phyloP scores from a whole-genome alignment of 768 basidiomycete genomes.

The Leccinum uliginosum region DNA sequence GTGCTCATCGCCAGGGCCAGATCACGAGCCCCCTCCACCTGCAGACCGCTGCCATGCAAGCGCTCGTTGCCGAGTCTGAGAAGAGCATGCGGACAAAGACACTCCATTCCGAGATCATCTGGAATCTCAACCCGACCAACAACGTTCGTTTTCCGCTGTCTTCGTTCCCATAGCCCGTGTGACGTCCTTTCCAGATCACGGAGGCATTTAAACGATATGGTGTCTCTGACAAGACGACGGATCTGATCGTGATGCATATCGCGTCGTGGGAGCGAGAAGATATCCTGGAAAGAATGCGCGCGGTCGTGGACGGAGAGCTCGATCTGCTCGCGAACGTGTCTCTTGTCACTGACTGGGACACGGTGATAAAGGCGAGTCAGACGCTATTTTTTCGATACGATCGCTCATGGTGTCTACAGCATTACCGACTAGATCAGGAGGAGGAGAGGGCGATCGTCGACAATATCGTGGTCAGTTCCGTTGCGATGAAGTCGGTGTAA shows the following conservation, averaged over 20 bases:
- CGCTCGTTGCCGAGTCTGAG: constrained; percentile 64
- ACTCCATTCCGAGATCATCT: constrained; percentile 89
- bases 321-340: constrained; percentile 42
- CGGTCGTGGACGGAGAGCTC: constrained; percentile 55
- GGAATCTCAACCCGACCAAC: constrained; percentile 79
- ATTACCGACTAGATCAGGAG: constrained; percentile 60
- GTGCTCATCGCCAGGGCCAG: constrained; percentile 37
- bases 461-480: constrained; percentile 68
- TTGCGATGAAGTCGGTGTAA: constrained; percentile 60
- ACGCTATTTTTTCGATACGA: not conserved
- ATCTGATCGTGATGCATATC: constrained; percentile 73
- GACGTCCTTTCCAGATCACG: constrained; percentile 54
- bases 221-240: constrained; percentile 58
- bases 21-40: constrained; percentile 79
- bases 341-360: constrained; percentile 62
- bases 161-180: not conserved
- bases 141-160: too few species aligned
- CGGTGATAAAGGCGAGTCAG: constrained; percentile 64
- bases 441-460: constrained; percentile 46
- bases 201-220: constrained; percentile 88
- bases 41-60: constrained; percentile 79
- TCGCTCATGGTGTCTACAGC: constrained; percentile 34
- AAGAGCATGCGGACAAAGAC: constrained; percentile 73
- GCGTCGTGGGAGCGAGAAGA: constrained; percentile 36
- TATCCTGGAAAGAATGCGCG: constrained; percentile 51